Evolutionary conservation across 139 green algal species (phyloP).

Genomic region (Protoeuglena noctilucae): DNA sequence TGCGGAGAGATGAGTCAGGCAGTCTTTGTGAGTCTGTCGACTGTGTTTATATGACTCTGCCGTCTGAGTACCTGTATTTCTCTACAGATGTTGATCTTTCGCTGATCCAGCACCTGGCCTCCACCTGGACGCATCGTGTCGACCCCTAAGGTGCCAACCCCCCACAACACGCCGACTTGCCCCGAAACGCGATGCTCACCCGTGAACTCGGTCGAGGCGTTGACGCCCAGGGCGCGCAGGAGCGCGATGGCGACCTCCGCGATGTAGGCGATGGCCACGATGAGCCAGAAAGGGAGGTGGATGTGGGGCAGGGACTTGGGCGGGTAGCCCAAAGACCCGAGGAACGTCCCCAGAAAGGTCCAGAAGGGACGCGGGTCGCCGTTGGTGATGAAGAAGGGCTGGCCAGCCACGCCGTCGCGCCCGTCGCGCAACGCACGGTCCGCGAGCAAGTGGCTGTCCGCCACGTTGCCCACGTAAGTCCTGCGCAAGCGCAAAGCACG

Average conservation of each 20-base stretch:
- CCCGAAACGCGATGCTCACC: neutral
- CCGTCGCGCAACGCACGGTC: slow-evolving; percentile 23
- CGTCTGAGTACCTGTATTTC: too few relatives aligned
- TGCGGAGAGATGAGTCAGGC: neutral
- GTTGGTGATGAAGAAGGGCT: slow-evolving; percentile 82
- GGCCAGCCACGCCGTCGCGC: slow-evolving; percentile 21
- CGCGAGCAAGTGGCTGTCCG: slow-evolving; percentile 44
- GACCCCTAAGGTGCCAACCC: too few relatives aligned
- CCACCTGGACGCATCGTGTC: too few relatives aligned
- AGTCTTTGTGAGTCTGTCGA: neutral
- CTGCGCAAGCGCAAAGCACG: too few relatives aligned
- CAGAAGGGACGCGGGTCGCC: slow-evolving; percentile 61
- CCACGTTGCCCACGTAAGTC: slow-evolving; percentile 84
- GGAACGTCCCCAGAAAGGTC: slow-evolving; percentile 65
- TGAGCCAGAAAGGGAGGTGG: slow-evolving; percentile 46
- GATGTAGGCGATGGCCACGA: slow-evolving; percentile 52
- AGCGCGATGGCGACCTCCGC: slow-evolving; percentile 53
- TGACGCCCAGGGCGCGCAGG: slow-evolving; percentile 19
- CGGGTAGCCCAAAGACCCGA: slow-evolving; percentile 61
- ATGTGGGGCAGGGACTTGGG: slow-evolving; percentile 14
- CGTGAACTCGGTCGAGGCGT: slow-evolving; percentile 16
- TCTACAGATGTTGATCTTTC: too few relatives aligned
- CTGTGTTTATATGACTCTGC: too few relatives aligned
- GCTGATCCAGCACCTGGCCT: too few relatives aligned
- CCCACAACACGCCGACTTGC: too few relatives aligned